phyloP scores from a whole-genome alignment of 257 asterid genomes.

The Schizonepeta tenuifolia region DNA sequence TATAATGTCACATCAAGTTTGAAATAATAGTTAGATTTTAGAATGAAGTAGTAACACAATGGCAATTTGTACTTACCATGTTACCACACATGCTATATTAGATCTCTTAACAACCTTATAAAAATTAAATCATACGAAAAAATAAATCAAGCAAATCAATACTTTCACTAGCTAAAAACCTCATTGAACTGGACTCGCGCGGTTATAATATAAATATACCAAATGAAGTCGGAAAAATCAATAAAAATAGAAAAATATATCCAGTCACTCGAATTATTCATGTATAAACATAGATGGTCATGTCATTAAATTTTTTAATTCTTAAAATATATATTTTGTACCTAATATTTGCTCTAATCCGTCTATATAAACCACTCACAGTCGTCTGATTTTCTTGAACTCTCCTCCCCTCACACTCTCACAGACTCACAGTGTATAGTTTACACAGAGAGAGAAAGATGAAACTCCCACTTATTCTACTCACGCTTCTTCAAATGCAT shows the following conservation, averaged over 20 bases:
- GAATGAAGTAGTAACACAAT: neutral
- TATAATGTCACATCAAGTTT: slow-evolving; percentile 2
- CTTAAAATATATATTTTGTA: too few species aligned
- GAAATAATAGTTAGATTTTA: neutral
- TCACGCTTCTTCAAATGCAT: slow-evolving; percentile 34
- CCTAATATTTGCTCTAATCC: neutral
- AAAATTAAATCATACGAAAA: too few species aligned
- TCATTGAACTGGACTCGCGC: too few species aligned
- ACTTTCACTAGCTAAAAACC: too few species aligned
- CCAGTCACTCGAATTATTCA: too few species aligned
- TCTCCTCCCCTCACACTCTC: too few species aligned
- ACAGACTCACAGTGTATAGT: neutral
- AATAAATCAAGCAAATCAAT: too few species aligned
- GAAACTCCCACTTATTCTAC: slow-evolving; percentile 28
- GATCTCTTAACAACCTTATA: too few species aligned
- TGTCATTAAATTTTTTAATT: too few species aligned
- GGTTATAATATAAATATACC: too few species aligned
- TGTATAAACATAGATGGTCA: too few species aligned
- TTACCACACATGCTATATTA: neutral
- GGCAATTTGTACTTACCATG: neutral
- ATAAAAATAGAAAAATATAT: neutral
- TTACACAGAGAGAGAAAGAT: slow-evolving; percentile 3
- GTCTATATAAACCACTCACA: neutral
- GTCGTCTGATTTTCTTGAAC: neutral
- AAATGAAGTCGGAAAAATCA: neutral